Percentiles rank a stretch among this genome's conserved stretches.
Conservation (phyloP, 768 basidiomycete species). For the Serendipita sp. region DNA sequence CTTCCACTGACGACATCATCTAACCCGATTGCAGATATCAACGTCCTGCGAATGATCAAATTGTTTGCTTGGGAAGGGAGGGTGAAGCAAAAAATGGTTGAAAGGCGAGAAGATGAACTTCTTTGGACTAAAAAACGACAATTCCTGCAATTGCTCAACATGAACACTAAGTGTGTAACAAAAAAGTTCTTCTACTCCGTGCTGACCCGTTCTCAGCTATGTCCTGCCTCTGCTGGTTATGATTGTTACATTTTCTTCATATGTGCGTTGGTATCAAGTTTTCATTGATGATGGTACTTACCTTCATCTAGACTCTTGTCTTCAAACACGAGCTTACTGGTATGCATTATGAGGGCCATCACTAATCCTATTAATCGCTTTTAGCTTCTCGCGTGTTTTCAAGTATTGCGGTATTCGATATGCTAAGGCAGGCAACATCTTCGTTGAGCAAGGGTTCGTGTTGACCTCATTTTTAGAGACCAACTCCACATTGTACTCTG, state of each 20-base stretch:
- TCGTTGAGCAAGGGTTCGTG: background rate
- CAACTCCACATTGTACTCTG: conserved; percentile 28
- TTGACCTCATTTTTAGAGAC: conserved; percentile 19
- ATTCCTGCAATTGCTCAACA: conserved; percentile 33
- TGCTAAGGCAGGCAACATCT: conserved; percentile 22
- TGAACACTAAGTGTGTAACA: conserved; percentile 26
- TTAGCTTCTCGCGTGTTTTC: conserved; percentile 32
- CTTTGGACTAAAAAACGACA: conserved; percentile 36
- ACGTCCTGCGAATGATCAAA: conserved; percentile 52
- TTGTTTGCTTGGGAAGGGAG: conserved; percentile 40
- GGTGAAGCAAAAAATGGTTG: conserved; percentile 35
- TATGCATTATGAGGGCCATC: conserved; percentile 6
- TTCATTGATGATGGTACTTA: too few species aligned
- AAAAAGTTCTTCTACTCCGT: background rate
- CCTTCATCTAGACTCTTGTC: conserved; percentile 19
- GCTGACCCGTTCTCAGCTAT: conserved; percentile 24
- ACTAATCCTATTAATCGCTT: conserved; percentile 24
- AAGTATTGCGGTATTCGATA: conserved; percentile 45
- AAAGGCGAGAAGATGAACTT: conserved; percentile 48
- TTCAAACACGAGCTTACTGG: conserved; percentile 25
- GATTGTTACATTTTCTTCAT: conserved; percentile 31
- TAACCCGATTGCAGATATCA: conserved; percentile 26
- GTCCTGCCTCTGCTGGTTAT: conserved; percentile 49
- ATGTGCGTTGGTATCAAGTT: too few species aligned
- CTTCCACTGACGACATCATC: conserved; percentile 8